Evolutionary conservation across 2,329 filamentous ascomycete genomes (phyloP).

Genomic region (Pestalotiopsis sp.): DNA sequence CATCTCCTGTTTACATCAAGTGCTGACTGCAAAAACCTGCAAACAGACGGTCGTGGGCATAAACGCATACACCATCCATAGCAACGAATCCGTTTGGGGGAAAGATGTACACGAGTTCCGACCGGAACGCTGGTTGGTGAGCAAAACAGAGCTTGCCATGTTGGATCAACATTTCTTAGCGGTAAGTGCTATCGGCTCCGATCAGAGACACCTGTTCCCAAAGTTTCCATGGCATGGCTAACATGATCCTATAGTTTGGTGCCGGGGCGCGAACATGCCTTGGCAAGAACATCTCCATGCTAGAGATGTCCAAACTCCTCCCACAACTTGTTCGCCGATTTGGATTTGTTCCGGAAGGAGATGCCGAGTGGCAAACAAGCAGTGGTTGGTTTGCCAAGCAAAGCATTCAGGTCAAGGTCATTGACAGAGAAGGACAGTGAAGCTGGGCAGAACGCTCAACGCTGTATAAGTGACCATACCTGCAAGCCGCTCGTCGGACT

Average conservation of each 20-base stretch:
- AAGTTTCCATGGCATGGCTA: background rate
- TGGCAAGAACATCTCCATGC: slow-evolving; percentile 44
- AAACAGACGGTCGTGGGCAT: slow-evolving; percentile 34
- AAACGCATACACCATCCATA: slow-evolving; percentile 38
- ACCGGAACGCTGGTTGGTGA: slow-evolving; percentile 43
- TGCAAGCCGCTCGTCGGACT: background rate
- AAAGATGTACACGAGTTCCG: slow-evolving; percentile 35
- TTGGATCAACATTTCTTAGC: slow-evolving; percentile 37
- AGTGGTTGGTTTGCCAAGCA: slow-evolving; percentile 7
- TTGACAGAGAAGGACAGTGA: background rate
- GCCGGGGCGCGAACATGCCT: slow-evolving; percentile 45
- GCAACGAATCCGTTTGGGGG: slow-evolving; percentile 31
- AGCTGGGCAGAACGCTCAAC: background rate
- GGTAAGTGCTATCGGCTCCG: slow-evolving; percentile 22
- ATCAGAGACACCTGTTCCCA: background rate
- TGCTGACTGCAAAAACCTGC: background rate
- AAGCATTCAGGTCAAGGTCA: background rate
- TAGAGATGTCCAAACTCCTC: slow-evolving; percentile 47
- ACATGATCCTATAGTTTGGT: slow-evolving; percentile 34
- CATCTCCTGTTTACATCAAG: background rate
- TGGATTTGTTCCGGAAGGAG: slow-evolving; percentile 24
- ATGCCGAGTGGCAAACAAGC: background rate
- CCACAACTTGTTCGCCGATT: slow-evolving; percentile 38
- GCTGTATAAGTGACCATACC: background rate
- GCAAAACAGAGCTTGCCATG: slow-evolving; percentile 24